Conservation (phyloP, 1,284 basidiomycete genomes). For the Rhodofomes roseus region DNA sequence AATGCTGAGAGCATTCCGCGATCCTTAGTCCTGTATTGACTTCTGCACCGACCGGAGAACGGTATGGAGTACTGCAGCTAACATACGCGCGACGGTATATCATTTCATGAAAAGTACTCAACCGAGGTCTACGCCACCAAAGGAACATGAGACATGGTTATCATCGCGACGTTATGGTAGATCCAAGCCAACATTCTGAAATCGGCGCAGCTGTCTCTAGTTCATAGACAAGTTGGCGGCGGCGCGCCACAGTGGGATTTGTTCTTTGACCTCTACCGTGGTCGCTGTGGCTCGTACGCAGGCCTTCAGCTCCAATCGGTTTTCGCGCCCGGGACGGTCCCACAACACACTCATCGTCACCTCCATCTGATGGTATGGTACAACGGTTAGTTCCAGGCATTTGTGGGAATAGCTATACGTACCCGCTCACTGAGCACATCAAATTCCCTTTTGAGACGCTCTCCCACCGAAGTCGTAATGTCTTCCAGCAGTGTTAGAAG, state of each 20-base stretch:
- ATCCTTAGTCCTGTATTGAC: too few species aligned
- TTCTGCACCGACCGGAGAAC: too few species aligned
- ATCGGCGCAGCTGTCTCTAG: too few species aligned
- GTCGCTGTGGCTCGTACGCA: constrained; percentile 18
- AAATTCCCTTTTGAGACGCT: not conserved
- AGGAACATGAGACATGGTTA: too few species aligned
- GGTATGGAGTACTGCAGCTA: too few species aligned
- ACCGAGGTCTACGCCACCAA: too few species aligned
- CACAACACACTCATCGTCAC: constrained; percentile 52
- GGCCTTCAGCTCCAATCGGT: constrained; percentile 36
- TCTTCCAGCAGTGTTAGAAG: not conserved
- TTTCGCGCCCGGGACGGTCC: constrained; percentile 41
- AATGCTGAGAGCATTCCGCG: too few species aligned
- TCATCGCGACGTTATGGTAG: too few species aligned
- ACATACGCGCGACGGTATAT: too few species aligned
- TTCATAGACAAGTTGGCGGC: constrained; percentile 23
- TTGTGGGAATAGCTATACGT: constrained; percentile 13
- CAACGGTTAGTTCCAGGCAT: constrained; percentile 42
- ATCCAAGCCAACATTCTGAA: too few species aligned
- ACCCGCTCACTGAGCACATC: not conserved
- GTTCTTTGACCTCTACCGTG: constrained; percentile 29
- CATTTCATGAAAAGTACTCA: too few species aligned
- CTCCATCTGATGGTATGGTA: constrained; percentile 47
- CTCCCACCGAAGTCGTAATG: not conserved
- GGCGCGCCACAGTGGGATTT: constrained; percentile 36